Evolutionary conservation across 441 rosid genomes (phyloP), one percentile per base, ranked within the genome.

Genomic region (Arabidopsis hybrid): DNA sequence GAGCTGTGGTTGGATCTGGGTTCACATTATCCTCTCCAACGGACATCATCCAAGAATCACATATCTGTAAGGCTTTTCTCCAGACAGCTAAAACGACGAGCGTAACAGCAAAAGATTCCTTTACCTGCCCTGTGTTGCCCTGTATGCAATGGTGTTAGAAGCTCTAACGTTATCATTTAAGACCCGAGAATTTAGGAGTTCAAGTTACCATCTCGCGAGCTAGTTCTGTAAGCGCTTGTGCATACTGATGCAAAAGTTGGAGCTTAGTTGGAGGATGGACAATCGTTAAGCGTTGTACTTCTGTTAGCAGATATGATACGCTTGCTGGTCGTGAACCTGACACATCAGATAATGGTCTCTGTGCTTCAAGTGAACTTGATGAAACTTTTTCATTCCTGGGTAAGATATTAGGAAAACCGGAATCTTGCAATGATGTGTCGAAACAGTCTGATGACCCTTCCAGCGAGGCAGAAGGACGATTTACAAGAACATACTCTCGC

Each of bases 401-500:
- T 52, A 75, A 75, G 72, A 71, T 61, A 66, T 64, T 62, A 49
- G 78, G 82, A 69, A 76, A 58, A 67, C 69, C 79, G 56, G 67
- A 69, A 58, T 86, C 89, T 81, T 83, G 91, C 60, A 86, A 56
- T 51, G 93, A 92, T 63, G 88, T 61, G 46, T 74, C 95, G 38
- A 81, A 76, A 82, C 71, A 84, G 73, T 67, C 91, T 34, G 93
- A 89, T 68, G 86, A 80, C 51, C 77, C 84, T 56, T 81, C 93
- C 74, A 55, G 56, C 6, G 91, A 89, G 53, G 82, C 74, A 79
- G 71, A 82, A 78, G 81, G 88, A 52, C 79, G 79, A 65, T 84
- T 77, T 50, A 92, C 94, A 72, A 90, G 83, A 74, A 92, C 97
- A 74, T 92, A 92, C 46, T 85, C 96, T 69, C 82, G 86, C 83